Evolutionary conservation across 176 grass and related monocot species (phyloP).

Genomic region (Aegilops longissima): DNA sequence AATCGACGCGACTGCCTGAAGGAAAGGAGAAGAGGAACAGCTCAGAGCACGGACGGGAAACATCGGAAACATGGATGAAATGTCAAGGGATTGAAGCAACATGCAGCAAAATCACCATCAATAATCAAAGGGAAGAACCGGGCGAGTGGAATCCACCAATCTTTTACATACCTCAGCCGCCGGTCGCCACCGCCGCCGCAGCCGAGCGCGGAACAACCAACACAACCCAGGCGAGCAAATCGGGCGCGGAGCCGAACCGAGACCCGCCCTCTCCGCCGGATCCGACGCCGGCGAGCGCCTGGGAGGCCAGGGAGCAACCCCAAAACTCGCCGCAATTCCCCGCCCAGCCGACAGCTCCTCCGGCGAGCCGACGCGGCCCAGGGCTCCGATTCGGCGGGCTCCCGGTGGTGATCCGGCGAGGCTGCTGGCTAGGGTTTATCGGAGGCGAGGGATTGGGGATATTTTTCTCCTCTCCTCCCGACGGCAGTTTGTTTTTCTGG

Average conservation of each 20-base stretch:
- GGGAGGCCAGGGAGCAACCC: background rate
- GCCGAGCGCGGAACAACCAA: background rate
- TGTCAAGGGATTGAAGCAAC: background rate
- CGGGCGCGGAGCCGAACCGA: background rate
- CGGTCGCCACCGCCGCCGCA: background rate
- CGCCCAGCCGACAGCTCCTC: background rate
- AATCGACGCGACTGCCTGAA: slow-evolving; percentile 31
- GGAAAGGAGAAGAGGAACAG: slow-evolving; percentile 20
- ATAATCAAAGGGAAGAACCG: background rate
- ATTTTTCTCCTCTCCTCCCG: background rate
- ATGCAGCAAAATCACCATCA: background rate
- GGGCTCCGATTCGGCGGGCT: background rate
- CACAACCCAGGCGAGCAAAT: slow-evolving; percentile 7
- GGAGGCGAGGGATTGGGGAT: slow-evolving; percentile 7
- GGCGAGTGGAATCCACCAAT: slow-evolving; percentile 3
- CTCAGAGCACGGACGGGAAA: background rate
- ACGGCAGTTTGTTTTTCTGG: background rate
- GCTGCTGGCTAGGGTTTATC: slow-evolving; percentile 25
- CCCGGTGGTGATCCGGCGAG: background rate
- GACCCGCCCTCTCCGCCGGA: slow-evolving; percentile 7
- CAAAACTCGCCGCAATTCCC: background rate
- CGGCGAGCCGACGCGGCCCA: background rate
- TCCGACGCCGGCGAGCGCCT: slow-evolving; percentile 29
- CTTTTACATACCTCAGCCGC: slow-evolving; percentile 27
- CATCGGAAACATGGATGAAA: background rate